Evolutionary conservation across 2,329 filamentous ascomycete genomes (phyloP).

Genomic region (Sporothrix pallida): DNA sequence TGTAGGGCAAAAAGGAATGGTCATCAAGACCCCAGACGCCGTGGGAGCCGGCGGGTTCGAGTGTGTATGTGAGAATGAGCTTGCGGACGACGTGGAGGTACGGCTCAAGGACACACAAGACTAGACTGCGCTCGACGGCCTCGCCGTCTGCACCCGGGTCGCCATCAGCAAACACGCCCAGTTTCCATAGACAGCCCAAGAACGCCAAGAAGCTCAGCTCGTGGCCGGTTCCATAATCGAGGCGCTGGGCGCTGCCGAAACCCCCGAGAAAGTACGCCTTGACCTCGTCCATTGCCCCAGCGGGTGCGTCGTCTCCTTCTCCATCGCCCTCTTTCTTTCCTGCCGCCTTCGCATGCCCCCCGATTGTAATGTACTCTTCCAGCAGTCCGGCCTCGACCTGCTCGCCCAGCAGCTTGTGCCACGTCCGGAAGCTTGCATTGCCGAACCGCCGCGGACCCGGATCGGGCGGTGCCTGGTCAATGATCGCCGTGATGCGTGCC

Average conservation of each 20-base stretch:
- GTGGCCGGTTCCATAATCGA: slow-evolving; percentile 97
- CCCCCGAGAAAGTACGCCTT: slow-evolving; percentile 79
- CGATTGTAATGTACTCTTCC: slow-evolving; percentile 41
- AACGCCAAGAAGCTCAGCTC: slow-evolving; percentile 96
- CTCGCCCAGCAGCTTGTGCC: slow-evolving; percentile 73
- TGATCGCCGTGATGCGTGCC: slow-evolving; percentile 65
- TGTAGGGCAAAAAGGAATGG: slow-evolving; percentile 91
- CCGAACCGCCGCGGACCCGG: slow-evolving; percentile 87
- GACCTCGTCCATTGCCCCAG: slow-evolving; percentile 64
- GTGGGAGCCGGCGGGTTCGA: slow-evolving; percentile 94
- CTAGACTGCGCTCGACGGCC: slow-evolving; percentile 76
- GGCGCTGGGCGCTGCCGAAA: slow-evolving; percentile 84
- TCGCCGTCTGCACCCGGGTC: slow-evolving; percentile 46
- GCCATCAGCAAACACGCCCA: slow-evolving; percentile 74
- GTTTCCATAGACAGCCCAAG: slow-evolving; percentile 86
- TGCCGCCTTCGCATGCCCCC: slow-evolving; percentile 31
- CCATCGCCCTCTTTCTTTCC: slow-evolving; percentile 38
- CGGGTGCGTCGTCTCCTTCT: slow-evolving; percentile 37
- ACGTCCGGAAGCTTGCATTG: slow-evolving; percentile 86
- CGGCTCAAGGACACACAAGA: slow-evolving; percentile 82
- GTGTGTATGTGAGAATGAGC: slow-evolving; percentile 86
- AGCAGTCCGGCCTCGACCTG: slow-evolving; percentile 51
- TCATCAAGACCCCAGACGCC: slow-evolving; percentile 99
- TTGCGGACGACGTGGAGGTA: slow-evolving; percentile 81
- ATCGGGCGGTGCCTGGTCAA: slow-evolving; percentile 82